Evolutionary conservation across 1,139 yeast species (phyloP).

Genomic region (Suhomyces bolitotheri): DNA sequence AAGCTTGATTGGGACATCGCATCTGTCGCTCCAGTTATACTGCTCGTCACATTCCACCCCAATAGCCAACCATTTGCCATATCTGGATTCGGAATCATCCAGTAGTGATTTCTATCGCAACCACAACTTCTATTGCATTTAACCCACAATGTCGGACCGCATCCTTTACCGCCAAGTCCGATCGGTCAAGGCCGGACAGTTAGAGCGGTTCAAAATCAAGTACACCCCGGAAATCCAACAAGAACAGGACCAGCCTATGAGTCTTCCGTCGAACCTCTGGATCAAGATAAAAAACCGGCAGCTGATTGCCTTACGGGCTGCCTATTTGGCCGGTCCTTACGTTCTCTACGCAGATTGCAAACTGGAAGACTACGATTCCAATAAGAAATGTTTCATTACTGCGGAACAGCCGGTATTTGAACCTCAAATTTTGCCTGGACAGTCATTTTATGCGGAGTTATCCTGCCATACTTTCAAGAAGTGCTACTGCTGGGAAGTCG

Average conservation of each 20-base stretch:
- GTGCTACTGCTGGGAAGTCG: constrained; percentile 73
- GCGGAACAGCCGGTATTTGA: constrained; percentile 72
- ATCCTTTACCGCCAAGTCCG: constrained; percentile 36
- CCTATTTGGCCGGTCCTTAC: constrained; percentile 87
- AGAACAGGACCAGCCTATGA: constrained; percentile 7
- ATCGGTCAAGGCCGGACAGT: constrained; percentile 41
- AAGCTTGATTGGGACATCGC: too few relatives aligned
- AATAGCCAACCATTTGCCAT: too few relatives aligned
- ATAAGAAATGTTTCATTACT: constrained; percentile 54
- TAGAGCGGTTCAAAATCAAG: constrained; percentile 35
- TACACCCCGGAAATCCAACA: constrained; percentile 31
- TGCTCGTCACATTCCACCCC: too few relatives aligned
- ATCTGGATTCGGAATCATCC: too few relatives aligned
- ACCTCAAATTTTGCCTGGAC: constrained; percentile 50
- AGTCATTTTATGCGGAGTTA: constrained; percentile 25
- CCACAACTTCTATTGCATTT: too few relatives aligned
- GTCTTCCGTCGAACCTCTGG: constrained; percentile 42
- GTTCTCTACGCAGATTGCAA: constrained; percentile 82
- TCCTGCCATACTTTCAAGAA: constrained; percentile 25
- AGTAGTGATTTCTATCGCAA: too few relatives aligned
- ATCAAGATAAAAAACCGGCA: constrained; percentile 74
- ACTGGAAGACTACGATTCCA: constrained; percentile 61
- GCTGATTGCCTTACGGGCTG: constrained; percentile 77
- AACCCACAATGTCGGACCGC: constrained; percentile 15
- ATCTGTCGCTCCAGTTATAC: too few relatives aligned